Evolutionary conservation across 75 land plant genomes (phyloP), one percentile per base, ranked within the genome.

Genomic region (Isoetes taiwanensis): DNA sequence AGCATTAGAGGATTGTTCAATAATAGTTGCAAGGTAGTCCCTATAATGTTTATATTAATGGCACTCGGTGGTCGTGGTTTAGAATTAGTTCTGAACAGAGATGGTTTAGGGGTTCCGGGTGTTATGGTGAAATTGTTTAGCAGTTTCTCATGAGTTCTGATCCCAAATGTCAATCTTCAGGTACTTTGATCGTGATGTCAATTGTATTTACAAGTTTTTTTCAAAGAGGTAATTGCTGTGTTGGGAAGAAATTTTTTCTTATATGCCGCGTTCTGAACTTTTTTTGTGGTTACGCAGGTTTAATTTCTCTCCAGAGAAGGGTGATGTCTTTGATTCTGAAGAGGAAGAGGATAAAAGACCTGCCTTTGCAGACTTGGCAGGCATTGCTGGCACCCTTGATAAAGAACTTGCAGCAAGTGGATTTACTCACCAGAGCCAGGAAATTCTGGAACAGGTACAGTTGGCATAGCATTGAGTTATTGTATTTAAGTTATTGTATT

Each of bases 161-260:
- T n/a, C n/a, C n/a, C n/a, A n/a, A n/a, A n/a, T n/a, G n/a, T 30
- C 6, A 34, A 16, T 34, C 67, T 57, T 40, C 72, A 93, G 98
- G 96, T 94, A 94, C 61, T 94, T 94, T 64, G 96, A 94, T 58
- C 86, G 99, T 41, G 99, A 89, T 78, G 96, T 89, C 54, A 84
- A 94, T 30, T 94, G 99, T 69, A 78, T 94, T 30, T 82, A 66
- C 64, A 94, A 89, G 73, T 94, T 89, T 55, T 94, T 94, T 56
- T 57, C 57, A n/a, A 94, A 80, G 61, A 84, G 90, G 98, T 88
- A 20, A 46, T 4, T n/a, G 56, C 20, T 6, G 9, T 59, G 81
- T 61, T 2, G 12, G 48, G 46, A 20, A 27, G 1, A 17, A 25
- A 3, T 4, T 28, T 57, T 1, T 57, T n/a, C 26, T 17, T 14